A percentile compares a stretch with the other conserved stretches of the same genome.
Conservation (phyloP, 305 asterid genomes). For the Fraxinus ornus region DNA sequence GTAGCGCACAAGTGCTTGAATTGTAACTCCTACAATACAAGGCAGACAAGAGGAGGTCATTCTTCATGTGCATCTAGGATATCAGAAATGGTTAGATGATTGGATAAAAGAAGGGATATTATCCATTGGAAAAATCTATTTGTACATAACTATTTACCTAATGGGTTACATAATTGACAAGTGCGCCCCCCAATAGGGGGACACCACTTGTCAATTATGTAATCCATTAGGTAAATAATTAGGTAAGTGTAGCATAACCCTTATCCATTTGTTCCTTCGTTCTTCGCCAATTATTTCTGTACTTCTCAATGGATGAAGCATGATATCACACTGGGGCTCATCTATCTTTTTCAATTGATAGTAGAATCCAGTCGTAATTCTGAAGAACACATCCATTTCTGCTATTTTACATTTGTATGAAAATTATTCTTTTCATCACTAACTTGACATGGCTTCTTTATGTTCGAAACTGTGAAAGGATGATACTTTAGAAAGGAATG, state of each 20-base stretch:
- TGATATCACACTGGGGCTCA: background rate
- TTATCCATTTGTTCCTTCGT: conserved; percentile 20
- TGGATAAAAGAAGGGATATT: background rate
- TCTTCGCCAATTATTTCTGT: conserved; percentile 20
- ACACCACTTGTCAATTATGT: too few relatives aligned
- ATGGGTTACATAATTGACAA: too few relatives aligned
- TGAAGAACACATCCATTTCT: background rate
- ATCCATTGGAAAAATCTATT: too few relatives aligned
- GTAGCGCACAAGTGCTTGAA: conserved; percentile 59
- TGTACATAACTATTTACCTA: too few relatives aligned
- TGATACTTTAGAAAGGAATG: background rate
- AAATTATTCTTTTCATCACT: background rate
- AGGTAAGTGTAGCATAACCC: too few relatives aligned
- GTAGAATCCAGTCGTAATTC: background rate
- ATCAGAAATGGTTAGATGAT: conserved; percentile 37
- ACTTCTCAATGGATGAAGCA: background rate
- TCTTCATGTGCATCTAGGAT: conserved; percentile 43
- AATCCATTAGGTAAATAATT: too few relatives aligned
- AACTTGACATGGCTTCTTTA: background rate
- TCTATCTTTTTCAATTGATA: background rate
- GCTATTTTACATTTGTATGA: background rate
- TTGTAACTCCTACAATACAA: conserved; percentile 74
- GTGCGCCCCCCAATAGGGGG: too few relatives aligned
- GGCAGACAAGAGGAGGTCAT: conserved; percentile 57
- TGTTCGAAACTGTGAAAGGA: background rate